Evolutionary conservation across 164 flowering plant species (phyloP).

Genomic region (Magnolia sinica): DNA sequence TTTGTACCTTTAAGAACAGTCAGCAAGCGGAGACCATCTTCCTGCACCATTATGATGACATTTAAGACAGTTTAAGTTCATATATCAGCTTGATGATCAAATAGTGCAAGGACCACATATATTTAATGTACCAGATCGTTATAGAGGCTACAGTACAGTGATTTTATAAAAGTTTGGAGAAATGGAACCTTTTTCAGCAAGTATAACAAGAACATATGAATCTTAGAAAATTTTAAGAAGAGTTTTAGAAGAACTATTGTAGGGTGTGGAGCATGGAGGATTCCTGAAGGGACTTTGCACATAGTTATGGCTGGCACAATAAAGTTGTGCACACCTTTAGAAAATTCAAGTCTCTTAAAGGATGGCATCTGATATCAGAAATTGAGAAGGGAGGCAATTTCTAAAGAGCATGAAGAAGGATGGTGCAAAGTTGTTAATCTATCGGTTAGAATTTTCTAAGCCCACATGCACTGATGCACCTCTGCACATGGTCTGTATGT

Average conservation of each 20-base stretch:
- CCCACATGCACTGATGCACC: too few relatives aligned
- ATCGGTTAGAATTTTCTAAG: too few relatives aligned
- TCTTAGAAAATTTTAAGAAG: not conserved
- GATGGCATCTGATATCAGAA: too few relatives aligned
- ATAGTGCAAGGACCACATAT: not conserved
- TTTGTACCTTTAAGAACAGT: slow-evolving; percentile 67
- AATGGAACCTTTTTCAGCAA: not conserved
- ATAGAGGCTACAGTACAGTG: not conserved
- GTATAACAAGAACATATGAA: not conserved
- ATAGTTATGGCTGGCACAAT: not conserved
- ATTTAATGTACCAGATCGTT: not conserved
- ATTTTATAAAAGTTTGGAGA: not conserved
- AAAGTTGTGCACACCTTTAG: not conserved
- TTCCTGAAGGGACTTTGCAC: not conserved
- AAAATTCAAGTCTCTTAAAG: too few relatives aligned
- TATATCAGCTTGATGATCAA: not conserved
- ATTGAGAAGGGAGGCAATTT: too few relatives aligned
- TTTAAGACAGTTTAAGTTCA: not conserved
- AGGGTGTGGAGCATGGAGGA: not conserved
- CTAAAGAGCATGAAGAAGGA: too few relatives aligned
- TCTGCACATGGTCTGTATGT: too few relatives aligned
- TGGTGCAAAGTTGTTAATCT: too few relatives aligned
- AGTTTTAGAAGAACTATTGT: not conserved
- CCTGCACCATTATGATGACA: slow-evolving; percentile 49
- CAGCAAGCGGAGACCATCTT: slow-evolving; percentile 73